phyloP scores from a whole-genome alignment of 2,329 filamentous ascomycete genomes.

The Alternaria atra region DNA sequence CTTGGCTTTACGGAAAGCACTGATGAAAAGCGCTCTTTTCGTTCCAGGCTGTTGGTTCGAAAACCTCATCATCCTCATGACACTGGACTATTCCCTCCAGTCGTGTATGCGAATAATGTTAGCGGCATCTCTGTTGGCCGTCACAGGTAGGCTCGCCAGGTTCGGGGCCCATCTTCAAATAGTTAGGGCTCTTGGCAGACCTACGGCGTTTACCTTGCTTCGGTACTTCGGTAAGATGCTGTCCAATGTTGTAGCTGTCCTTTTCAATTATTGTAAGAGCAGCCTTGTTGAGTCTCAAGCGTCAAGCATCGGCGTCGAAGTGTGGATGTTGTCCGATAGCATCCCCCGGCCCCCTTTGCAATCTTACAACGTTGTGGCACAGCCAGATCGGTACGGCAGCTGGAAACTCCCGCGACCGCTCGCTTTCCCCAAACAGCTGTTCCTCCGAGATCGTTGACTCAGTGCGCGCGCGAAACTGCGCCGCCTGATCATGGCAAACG shows the following conservation, averaged over 20 bases:
- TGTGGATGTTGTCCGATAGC: neutral
- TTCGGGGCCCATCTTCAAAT: constrained; percentile 10
- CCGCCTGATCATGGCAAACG: constrained; percentile 6
- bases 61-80: neutral
- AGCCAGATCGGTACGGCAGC: constrained; percentile 14
- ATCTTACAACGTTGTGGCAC: constrained; percentile 16
- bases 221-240: constrained; percentile 6
- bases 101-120: constrained; percentile 2
- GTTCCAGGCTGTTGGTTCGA: neutral
- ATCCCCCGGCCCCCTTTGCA: constrained; percentile 17
- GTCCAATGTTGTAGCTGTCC: neutral
- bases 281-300: neutral
- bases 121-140: constrained; percentile 5
- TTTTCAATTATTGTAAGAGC: neutral
- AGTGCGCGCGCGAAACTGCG: constrained; percentile 1
- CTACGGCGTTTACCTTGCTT: constrained; percentile 6
- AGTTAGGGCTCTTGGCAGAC: constrained; percentile 15
- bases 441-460: constrained; percentile 14
- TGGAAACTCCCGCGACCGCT: constrained; percentile 9
- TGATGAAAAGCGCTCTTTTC: neutral
- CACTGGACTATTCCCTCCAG: neutral
- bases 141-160: constrained; percentile 2
- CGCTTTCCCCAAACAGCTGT: constrained; percentile 7
- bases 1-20: neutral
- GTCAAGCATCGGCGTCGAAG: neutral